phyloP scores from a whole-genome alignment of 805 yeast genomes.

The Nakazawaea ambrosiae region DNA sequence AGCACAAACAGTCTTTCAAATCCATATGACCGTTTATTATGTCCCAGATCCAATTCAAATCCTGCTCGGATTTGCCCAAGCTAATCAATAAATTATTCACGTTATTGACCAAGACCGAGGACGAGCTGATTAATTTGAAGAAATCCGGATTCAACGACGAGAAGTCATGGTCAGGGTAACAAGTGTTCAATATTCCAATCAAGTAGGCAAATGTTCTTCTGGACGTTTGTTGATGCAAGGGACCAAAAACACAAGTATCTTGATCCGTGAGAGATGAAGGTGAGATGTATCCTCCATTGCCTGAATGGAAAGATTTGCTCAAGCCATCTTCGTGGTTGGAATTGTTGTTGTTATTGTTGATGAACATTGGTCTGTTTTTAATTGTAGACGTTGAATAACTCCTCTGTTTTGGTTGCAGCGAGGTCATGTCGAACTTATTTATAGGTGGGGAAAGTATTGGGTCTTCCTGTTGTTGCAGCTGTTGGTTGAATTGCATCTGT shows the following conservation, averaged over 20 bases:
- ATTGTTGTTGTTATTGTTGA: background rate
- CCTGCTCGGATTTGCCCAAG: constrained; percentile 46
- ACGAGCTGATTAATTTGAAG: constrained; percentile 50
- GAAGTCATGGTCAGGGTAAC: constrained; percentile 95
- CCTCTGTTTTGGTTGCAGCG: background rate
- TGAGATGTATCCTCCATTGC: constrained; percentile 7
- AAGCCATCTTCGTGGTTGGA: background rate
- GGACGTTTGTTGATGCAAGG: constrained; percentile 77
- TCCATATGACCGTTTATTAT: constrained; percentile 79
- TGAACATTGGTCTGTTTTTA: constrained; percentile 5
- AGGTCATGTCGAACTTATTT: constrained; percentile 4
- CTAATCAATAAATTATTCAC: constrained; percentile 75
- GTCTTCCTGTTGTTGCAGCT: constrained; percentile 1
- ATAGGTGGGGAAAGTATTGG: constrained; percentile 11
- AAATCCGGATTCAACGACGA: constrained; percentile 76
- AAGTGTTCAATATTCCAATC: constrained; percentile 83
- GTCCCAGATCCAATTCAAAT: constrained; percentile 75
- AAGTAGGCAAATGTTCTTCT: constrained; percentile 86
- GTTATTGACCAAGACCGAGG: constrained; percentile 45
- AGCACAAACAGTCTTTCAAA: constrained; percentile 53
- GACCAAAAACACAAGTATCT: constrained; percentile 53
- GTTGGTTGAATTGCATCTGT: constrained; percentile 12
- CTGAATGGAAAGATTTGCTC: constrained; percentile 8
- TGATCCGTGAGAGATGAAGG: constrained; percentile 6
- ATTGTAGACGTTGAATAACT: constrained; percentile 8